Evolutionary conservation across 2,329 filamentous ascomycete species (phyloP), one percentile per base, ranked within the genome.

Genomic region (Dactylellina drechsleri): DNA sequence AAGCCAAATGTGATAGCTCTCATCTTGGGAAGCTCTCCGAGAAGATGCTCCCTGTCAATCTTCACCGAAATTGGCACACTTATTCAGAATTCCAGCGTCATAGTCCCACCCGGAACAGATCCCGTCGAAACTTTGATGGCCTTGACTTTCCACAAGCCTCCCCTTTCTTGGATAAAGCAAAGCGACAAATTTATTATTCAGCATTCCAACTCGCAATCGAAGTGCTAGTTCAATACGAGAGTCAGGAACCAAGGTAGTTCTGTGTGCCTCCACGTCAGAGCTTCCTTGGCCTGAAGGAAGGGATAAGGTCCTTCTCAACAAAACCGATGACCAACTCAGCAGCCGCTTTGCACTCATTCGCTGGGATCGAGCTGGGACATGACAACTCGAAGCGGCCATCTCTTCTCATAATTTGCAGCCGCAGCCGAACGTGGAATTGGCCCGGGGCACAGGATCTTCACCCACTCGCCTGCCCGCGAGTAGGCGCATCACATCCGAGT

Each of bases 31-130:
- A 66, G 50, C 36, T 26, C 54, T 56, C 31, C 50, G 36, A 61
- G 61, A 57, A 40, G 62, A 61, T 66, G 49, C 68, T 73, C 68
- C 68, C 57, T 66, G 68, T 57, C 47, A 53, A 66, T 61, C 60
- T 60, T 66, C 56, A 47, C 56, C 41, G 28, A 47, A 58, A 52
- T 49, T 26, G 20, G 56, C 61, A 56, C 49, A 61, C 52, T 59
- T 52, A 28, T 47, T 72, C 60, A 50, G 47, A 53, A 56, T 43
- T 49, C 20, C 40, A 20, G 54, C 62, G 58, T 61, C 50, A 62
- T 60, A 50, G 68, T 62, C 57, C 68, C 68, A 74, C 61, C 49
- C 68, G 68, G 68, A 74, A 74, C 68, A 74, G 61, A 36, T 74
- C 68, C 68, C 61, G 68, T 61, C 68, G 68, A 47, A 47, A 62